Conservation (phyloP, 75 land plant species). For the Pseudotsuga menziesii region DNA sequence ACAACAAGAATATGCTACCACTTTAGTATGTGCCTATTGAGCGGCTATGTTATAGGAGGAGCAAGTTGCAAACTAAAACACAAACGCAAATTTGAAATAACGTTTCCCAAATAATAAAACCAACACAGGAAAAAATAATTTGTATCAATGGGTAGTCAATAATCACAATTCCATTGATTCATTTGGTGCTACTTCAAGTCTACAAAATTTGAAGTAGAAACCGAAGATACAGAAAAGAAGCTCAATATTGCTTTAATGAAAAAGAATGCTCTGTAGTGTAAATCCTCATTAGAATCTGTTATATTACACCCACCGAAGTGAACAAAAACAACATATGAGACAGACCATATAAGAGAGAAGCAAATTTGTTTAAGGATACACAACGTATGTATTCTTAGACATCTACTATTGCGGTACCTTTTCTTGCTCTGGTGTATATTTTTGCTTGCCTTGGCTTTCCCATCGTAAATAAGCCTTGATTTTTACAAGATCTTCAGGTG, state of each 20-base stretch:
- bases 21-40: neutral
- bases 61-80: neutral
- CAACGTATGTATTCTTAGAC: neutral
- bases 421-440: conserved; percentile 41
- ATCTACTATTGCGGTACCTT: conserved; percentile 23
- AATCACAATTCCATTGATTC: no score
- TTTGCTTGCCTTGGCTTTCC: conserved; percentile 48
- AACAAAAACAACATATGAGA: neutral
- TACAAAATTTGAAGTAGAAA: neutral
- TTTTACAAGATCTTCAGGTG: conserved; percentile 45
- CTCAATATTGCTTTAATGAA: neutral
- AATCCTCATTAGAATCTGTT: conserved; percentile 16
- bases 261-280: neutral
- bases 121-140: neutral
- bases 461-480: conserved; percentile 43
- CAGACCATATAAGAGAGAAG: neutral
- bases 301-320: neutral
- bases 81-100: neutral
- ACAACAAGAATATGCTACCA: neutral
- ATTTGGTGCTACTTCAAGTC: no score
- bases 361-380: conserved; percentile 1
- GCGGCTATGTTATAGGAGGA: neutral
- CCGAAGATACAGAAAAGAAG: neutral
- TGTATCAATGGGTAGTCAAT: no score
- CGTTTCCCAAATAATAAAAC: neutral